phyloP scores from a whole-genome alignment of 306 rosid genomes.

The Cucurbita argyrosperma region DNA sequence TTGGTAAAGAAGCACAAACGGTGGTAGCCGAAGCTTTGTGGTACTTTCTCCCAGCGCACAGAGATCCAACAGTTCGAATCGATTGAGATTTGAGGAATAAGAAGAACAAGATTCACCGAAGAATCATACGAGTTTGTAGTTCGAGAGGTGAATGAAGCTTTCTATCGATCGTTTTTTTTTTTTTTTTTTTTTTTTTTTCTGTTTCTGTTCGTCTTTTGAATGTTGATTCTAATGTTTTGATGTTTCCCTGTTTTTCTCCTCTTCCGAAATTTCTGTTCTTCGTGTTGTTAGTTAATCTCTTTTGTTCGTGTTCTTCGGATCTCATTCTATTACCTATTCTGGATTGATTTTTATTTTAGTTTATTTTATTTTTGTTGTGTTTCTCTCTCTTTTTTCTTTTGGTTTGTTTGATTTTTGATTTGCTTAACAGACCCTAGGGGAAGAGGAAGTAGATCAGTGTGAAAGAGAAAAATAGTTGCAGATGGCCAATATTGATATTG shows the following conservation, averaged over 20 bases:
- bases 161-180: neutral
- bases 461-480: neutral
- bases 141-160: neutral
- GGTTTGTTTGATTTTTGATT: neutral
- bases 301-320: neutral
- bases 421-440: neutral
- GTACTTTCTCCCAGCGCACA: neutral
- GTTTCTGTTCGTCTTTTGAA: neutral
- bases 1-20: neutral
- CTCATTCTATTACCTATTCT: neutral
- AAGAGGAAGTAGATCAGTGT: neutral
- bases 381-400: neutral
- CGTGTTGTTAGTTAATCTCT: neutral
- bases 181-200: neutral
- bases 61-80: neutral
- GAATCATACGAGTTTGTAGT: neutral
- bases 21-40: neutral
- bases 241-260: neutral
- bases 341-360: neutral
- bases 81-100: neutral
- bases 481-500: conserved; percentile 77
- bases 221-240: neutral
- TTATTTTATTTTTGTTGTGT: neutral
- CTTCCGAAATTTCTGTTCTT: neutral
- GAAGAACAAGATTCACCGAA: neutral